A percentile compares a stretch with the other conserved stretches of the same genome.
phyloP scores from a whole-genome alignment of 75 land plant genomes.

The Selaginella moellendorffii region DNA sequence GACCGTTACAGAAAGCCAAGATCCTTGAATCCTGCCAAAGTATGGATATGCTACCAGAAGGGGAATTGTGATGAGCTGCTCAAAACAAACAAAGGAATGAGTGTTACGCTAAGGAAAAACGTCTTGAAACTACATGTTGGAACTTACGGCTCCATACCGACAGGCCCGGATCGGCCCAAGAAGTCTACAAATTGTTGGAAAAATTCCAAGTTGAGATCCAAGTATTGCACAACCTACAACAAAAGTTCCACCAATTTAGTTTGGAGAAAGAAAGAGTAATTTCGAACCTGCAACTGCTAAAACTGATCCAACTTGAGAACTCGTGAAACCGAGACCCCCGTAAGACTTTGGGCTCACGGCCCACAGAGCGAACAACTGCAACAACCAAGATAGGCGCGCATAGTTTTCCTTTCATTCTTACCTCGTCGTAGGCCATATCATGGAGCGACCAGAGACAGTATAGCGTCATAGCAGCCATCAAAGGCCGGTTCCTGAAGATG shows the following conservation, averaged over 20 bases:
- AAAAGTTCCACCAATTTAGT: background rate
- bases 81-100: no score
- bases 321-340: constrained; percentile 57
- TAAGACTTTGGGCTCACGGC: constrained; percentile 44
- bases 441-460: constrained; percentile 55
- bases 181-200: constrained; percentile 24
- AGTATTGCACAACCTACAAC: constrained; percentile 18
- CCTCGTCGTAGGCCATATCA: constrained; percentile 74
- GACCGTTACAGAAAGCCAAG: constrained; percentile 17
- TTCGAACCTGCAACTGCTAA: constrained; percentile 57
- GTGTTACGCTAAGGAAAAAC: no score
- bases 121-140: no score
- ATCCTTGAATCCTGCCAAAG: constrained; percentile 33
- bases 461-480: constrained; percentile 52
- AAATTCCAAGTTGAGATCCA: constrained; percentile 33
- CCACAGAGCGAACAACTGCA: constrained; percentile 87
- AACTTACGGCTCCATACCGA: constrained; percentile 21
- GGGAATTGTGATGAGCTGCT: constrained; percentile 36
- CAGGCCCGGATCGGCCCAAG: constrained; percentile 32
- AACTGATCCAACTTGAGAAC: constrained; percentile 52
- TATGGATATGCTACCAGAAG: constrained; percentile 34
- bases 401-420: no score
- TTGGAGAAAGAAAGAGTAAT: no score
- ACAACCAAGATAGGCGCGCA: no score
- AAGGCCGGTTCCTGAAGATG: constrained; percentile 50